Evolutionary conservation across 768 basidiomycete species (phyloP).

Genomic region (Suillus brevipes): DNA sequence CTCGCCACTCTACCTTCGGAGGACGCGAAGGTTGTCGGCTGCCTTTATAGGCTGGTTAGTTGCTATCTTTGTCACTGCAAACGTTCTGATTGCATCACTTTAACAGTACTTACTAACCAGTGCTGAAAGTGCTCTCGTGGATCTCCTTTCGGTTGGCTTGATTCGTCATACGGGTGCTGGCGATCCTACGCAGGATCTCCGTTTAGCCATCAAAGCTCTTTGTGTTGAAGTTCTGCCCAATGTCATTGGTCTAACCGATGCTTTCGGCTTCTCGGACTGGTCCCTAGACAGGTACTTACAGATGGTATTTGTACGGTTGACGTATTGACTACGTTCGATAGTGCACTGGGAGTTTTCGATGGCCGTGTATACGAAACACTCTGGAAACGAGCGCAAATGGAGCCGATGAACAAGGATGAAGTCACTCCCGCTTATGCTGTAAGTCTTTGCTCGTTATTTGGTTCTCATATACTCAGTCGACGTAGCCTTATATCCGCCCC

Average conservation of each 20-base stretch:
- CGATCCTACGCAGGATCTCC: constrained; percentile 50
- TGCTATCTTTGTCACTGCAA: not conserved
- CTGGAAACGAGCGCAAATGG: constrained; percentile 55
- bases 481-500: constrained; percentile 50
- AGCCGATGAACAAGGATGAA: constrained; percentile 58
- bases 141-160: constrained; percentile 59
- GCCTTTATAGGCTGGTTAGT: constrained; percentile 30
- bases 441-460: constrained; percentile 1
- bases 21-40: constrained; percentile 22
- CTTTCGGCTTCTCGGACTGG: constrained; percentile 77
- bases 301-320: not conserved
- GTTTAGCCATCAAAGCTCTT: constrained; percentile 47
- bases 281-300: constrained; percentile 60
- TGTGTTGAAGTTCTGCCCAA: constrained; percentile 61
- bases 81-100: not conserved
- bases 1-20: constrained; percentile 23
- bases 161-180: constrained; percentile 27
- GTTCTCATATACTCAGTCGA: constrained; percentile 1
- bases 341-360: constrained; percentile 61
- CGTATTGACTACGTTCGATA: constrained; percentile 20
- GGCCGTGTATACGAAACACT: constrained; percentile 71
- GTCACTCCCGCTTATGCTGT: constrained; percentile 60
- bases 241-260: constrained; percentile 66
- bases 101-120: constrained; percentile 60
- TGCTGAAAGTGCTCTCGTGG: constrained; percentile 53